Evolutionary conservation across 163 green algal species (phyloP).

Genomic region (Volvox carteri): DNA sequence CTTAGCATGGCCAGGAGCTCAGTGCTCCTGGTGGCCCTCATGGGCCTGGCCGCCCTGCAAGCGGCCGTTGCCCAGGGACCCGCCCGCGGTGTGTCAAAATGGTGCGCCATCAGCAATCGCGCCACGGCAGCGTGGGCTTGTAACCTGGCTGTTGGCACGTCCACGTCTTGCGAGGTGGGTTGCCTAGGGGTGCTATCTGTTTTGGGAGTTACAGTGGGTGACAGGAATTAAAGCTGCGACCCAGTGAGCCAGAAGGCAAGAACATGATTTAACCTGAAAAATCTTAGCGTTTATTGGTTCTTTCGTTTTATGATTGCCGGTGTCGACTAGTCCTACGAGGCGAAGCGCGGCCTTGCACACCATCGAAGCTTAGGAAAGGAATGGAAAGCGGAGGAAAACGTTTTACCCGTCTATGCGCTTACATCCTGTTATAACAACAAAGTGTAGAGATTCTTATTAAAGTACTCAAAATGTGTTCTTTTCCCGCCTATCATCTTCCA

Average conservation of each 20-base stretch:
- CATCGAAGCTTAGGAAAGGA: no score
- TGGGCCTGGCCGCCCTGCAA: slow-evolving; percentile 42
- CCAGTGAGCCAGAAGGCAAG: neutral
- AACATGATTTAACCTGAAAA: no score
- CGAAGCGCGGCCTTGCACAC: no score
- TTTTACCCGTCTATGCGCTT: no score
- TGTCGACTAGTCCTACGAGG: neutral
- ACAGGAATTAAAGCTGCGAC: slow-evolving; percentile 14
- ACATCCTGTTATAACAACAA: no score
- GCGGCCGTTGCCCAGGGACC: slow-evolving; percentile 36
- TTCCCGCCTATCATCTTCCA: no score
- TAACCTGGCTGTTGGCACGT: neutral
- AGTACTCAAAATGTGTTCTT: no score
- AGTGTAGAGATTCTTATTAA: no score
- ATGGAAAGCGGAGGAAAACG: no score
- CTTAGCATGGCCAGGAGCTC: slow-evolving; percentile 51
- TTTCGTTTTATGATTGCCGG: neutral
- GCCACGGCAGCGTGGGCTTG: slow-evolving; percentile 25
- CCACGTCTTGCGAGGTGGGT: slow-evolving; percentile 48
- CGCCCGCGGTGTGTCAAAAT: neutral
- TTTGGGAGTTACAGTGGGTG: slow-evolving; percentile 5
- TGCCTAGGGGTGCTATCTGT: neutral
- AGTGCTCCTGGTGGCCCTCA: slow-evolving; percentile 48
- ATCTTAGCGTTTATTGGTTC: no score
- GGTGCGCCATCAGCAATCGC: slow-evolving; percentile 21